Evolutionary conservation across 1,284 basidiomycete genomes (phyloP).

Genomic region (Pholiota adiposa): DNA sequence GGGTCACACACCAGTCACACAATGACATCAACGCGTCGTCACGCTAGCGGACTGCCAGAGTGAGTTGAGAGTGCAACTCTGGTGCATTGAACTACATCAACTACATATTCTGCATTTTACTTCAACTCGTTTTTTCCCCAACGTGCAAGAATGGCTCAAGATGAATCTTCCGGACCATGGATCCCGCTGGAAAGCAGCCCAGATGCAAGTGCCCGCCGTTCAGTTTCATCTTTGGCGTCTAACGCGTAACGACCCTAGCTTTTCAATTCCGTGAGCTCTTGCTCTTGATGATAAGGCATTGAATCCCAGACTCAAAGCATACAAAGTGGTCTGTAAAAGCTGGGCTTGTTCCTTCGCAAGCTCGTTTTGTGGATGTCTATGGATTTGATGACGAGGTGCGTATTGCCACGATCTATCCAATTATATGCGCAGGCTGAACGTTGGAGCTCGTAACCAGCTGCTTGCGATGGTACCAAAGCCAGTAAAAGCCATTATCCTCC

Average conservation of each 20-base stretch:
- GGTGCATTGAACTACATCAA: too few species aligned
- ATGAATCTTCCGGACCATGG: slow-evolving; percentile 45
- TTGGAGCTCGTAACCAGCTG: slow-evolving; percentile 46
- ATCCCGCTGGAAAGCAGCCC: slow-evolving; percentile 81
- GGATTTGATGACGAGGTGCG: slow-evolving; percentile 77
- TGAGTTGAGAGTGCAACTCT: too few species aligned
- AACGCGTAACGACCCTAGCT: slow-evolving; percentile 39
- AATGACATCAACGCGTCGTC: too few species aligned
- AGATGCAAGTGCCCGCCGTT: slow-evolving; percentile 47
- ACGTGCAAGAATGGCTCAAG: not conserved
- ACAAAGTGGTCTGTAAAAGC: slow-evolving; percentile 77
- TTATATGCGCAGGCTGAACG: not conserved
- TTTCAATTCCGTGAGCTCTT: slow-evolving; percentile 50
- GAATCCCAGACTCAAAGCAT: slow-evolving; percentile 9
- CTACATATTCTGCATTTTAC: too few species aligned
- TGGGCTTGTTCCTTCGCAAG: slow-evolving; percentile 63
- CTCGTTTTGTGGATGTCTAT: slow-evolving; percentile 80
- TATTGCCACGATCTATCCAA: not conserved
- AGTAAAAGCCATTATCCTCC: slow-evolving; percentile 79
- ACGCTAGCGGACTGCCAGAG: too few species aligned
- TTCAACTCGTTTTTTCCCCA: too few species aligned
- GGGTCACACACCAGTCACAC: too few species aligned
- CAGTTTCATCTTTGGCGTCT: not conserved
- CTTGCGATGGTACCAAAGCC: slow-evolving; percentile 71
- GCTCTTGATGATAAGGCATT: not conserved